Evolutionary conservation across 306 rosid genomes (phyloP), one percentile per base, ranked within the genome.

Genomic region (Gastrolobium bilobum): DNA sequence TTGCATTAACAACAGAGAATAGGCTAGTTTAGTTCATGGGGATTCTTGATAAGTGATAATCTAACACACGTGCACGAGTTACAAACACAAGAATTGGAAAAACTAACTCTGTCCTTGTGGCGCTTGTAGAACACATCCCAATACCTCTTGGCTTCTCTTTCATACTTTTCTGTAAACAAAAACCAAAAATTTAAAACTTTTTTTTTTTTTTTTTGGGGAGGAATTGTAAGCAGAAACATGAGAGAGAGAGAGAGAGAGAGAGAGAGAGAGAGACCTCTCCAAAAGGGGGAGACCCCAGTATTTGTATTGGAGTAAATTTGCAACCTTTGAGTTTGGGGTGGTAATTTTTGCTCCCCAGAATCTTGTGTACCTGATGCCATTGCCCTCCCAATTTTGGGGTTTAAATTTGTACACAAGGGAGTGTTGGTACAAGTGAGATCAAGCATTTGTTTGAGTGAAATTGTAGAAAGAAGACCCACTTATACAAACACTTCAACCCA

Each of bases 111-210:
- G 77, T 91, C 97, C 81, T 87, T 91, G 87, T 95, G 98, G 68
- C 82, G 91, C 82, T 88, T 93, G 84, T 95, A 95, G 86, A 95
- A 95, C 40, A 91, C 84, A 85, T 95, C 99, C 99, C 99, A 95
- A 73, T 95, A 85, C 86, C 86, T 91, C 78, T 86, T 95, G 47
- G 98, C 99, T 64, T 93, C 98, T 83, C 84, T 88, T 84, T 91
- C 98, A 76, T 91, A 95, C 83, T 95, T 95, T 6, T 91, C 96
- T 90, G 88, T 78, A 73, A 85, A 37, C 33, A 66, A 71, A 47
- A 59, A 11, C 10, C 9, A 31, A 68, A 62, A 37, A 2, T 8
- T 51, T 11, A n/a, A 79, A 60, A 30, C 42, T 58, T 63, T 20
- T 4, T 9, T 30, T 40, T 53, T 53, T 38, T 40, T 38, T 6